Conservation (phyloP, 345 rosid genomes). For the Pistacia atlantica region DNA sequence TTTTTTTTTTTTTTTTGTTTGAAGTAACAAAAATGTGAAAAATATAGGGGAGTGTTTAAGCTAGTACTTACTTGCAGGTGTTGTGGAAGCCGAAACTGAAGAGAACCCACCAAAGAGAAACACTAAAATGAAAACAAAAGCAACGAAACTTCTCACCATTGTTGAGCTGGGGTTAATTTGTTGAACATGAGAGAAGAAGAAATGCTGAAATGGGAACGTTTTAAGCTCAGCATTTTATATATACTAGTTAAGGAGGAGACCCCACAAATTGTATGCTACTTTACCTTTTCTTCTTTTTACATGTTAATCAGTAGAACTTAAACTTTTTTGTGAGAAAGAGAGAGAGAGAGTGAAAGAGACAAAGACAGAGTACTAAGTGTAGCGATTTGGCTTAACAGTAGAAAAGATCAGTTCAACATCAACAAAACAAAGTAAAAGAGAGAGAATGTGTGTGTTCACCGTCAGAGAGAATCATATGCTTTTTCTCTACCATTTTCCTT, state of each 20-base stretch:
- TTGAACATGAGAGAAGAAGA: conserved; percentile 24
- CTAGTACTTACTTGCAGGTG: conserved; percentile 71
- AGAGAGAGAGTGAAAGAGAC: conserved; percentile 17
- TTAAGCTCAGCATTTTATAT: conserved; percentile 35
- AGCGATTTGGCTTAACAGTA: conserved; percentile 15
- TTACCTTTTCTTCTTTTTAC: conserved; percentile 13
- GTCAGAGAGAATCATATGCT: conserved; percentile 25
- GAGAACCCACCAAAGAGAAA: conserved; percentile 56
- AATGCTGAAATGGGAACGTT: conserved; percentile 30
- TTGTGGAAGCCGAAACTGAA: conserved; percentile 69
- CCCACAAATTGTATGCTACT: conserved; percentile 22
- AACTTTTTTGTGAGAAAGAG: conserved; percentile 9
- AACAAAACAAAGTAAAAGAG: conserved; percentile 20
- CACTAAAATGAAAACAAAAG: conserved; percentile 41
- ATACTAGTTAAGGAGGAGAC: conserved; percentile 25
- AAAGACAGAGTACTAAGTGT: not conserved
- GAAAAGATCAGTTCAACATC: conserved; percentile 21
- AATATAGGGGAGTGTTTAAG: not conserved
- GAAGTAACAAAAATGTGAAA: not conserved
- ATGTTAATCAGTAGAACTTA: conserved; percentile 31
- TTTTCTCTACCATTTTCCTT: not conserved
- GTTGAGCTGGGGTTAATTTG: conserved; percentile 12
- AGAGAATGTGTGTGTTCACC: not conserved
- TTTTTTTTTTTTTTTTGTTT: too few relatives aligned
- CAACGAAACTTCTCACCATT: conserved; percentile 46